Base-by-base conservation (phyloP, 768 basidiomycete species). In the Suillus discolor region DNA sequence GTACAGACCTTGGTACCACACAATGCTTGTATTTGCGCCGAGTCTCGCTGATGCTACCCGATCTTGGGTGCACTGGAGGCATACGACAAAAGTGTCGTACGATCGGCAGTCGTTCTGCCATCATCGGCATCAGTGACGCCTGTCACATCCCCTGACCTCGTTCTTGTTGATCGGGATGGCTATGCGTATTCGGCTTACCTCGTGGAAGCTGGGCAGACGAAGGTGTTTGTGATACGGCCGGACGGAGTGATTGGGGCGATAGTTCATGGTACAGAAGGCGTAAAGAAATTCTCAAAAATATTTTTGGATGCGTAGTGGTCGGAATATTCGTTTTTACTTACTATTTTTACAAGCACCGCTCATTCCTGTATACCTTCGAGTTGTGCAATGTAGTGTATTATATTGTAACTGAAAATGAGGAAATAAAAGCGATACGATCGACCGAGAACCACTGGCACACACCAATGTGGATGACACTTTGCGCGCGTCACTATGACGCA, bases 181-280 rank as follows among this genome's bases (percentile, higher is more conserved):
- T 72, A 79, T 62, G 81, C 82, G 0, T 75, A 78, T 66, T 68
- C 68, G 4, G 72, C 75, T 1, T 83, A 83, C 70, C 71, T 71
- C 54, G 71, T 76, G 18, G 66, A 64, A 28, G 73, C 74, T 18
- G 73, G 72, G 6, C 77, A 76, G 54, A 68, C 69, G 7, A 67
- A 78, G n/a, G 74, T 75, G 6, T 72, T 81, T 34, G 64, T 67
- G 9, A 53, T 84, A n/a, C 84, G 51, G 25, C 51, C 51, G 8
- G 51, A 53, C 8, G 51, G 51, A 53, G 25, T 53, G 8, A 16
- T 53, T 8, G 84, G 83, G 16, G 73, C 71, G 4, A 68, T 77
- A 2, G 72, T 72, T n/a, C 61, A 39, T 8, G 74, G 71, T 3
- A 51, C 31, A 11, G 69, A 72, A 41, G 75, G 75, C 13, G 57